Conservation (phyloP, 768 basidiomycete genomes). For the Kwoniella mangroviensis region DNA sequence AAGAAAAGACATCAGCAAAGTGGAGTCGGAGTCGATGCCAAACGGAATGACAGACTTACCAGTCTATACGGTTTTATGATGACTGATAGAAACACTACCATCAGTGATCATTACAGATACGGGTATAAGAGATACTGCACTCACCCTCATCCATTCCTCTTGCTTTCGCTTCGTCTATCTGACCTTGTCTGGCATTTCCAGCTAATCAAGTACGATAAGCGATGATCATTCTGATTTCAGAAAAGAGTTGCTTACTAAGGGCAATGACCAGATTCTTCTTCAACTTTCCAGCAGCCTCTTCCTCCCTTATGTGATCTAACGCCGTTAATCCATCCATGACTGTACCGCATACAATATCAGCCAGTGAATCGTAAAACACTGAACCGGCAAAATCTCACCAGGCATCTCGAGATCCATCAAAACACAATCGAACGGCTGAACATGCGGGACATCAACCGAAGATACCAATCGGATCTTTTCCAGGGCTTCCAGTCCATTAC, state of each 20-base stretch:
- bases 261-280: slow-evolving; percentile 47
- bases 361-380: neutral
- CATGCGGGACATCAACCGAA: slow-evolving; percentile 13
- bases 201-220: slow-evolving; percentile 22
- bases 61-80: slow-evolving; percentile 52
- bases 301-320: slow-evolving; percentile 44
- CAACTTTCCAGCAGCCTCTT: slow-evolving; percentile 45
- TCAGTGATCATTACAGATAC: neutral
- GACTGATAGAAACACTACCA: slow-evolving; percentile 19
- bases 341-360: neutral
- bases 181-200: slow-evolving; percentile 55
- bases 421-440: slow-evolving; percentile 47
- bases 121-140: neutral
- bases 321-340: slow-evolving; percentile 57
- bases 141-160: slow-evolving; percentile 54
- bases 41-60: slow-evolving; percentile 3
- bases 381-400: slow-evolving; percentile 26
- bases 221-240: neutral
- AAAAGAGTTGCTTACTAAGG: slow-evolving; percentile 39
- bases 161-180: slow-evolving; percentile 53
- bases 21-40: neutral
- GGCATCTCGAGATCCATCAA: slow-evolving; percentile 56
- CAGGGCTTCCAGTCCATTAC: slow-evolving; percentile 52
- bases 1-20: neutral
- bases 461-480: slow-evolving; percentile 46